Base-by-base conservation (phyloP, 1,139 yeast genomes). In the Saccharomycopsis hybrid region DNA sequence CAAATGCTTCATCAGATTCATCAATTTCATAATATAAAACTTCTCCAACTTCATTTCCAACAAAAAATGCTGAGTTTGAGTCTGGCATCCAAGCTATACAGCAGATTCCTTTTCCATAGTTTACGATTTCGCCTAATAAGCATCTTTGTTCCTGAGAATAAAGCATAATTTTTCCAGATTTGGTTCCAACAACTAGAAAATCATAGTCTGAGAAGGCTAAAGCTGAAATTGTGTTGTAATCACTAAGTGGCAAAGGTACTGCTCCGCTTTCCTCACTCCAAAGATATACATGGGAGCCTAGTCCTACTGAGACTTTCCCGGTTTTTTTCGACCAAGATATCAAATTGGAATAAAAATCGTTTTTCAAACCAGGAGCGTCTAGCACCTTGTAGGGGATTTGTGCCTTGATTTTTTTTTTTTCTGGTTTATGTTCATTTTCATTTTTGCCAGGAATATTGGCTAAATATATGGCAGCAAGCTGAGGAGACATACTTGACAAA, bases 341-440 rank as follows among this genome's bases (percentile, higher is more conserved):
- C 46, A 85, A 68, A 59, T 86, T 85, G 1, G 88, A 76, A 64
- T 89, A 89, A 62, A 82, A 89, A 62, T 89, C 96, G 60, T 87
- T 84, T 53, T 85, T 70, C 48, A 89, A 65, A 0, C 81, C 80
- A 0, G 90, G 92, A 0, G 95, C 95, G 60, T 83, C 88, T 27
- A 87, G 64, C 0, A 80, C 77, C 50, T 74, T 68, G 56, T 65
- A 75, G 0, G 80, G 77, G 29, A 65, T 62, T 40, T 66, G 67
- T 0, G 67, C 58, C 47, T 59, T 61, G 2, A 65, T 52, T 44
- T 59, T 58, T 44, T 33, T 37, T 50, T 57, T 33, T 54, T 60
- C 56, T 51, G 61, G 48, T 41, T 43, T 39, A 38, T 40, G 37
- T 29, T 18, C 2, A 47, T 40, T 28, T 31, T 42, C 25, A 3